Base-by-base conservation (phyloP, 176 grass and related monocot genomes). In the Carex cristatella region DNA sequence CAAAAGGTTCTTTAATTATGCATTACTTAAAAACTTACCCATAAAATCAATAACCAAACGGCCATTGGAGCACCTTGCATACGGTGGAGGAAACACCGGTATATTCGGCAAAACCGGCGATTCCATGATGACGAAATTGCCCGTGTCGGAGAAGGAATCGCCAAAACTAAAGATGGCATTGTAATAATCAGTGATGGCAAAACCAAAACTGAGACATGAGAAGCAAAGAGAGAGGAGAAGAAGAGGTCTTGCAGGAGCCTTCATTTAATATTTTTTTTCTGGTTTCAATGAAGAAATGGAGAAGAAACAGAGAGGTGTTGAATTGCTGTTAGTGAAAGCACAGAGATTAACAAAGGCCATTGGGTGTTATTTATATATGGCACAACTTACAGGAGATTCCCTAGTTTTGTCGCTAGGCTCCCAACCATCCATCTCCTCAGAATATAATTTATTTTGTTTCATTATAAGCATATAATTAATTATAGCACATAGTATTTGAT, bases 41-140 rank as follows among this genome's bases (percentile, higher is more conserved):
- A 92, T 9, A 81, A 95, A 95, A 77, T 95, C 90, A 53, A 92
- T 84, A 72, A 84, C 28, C 71, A 95, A 89, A 57, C 93, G 90
- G 65, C 93, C 93, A 27, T 94, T 79, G 73, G 79, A 92, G 85
- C 81, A 86, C 60, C 90, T 86, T 11, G 85, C 93, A 61, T 92
- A 92, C 1, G 93, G 93, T 1, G 86, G 76, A 0, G 85, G 83
- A 77, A 69, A 85, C 4, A 85, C 55, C 28, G 58, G 61, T 7
- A 87, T 62, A 13, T 86, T 49, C 0, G 86, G 86, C 80, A 12
- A 79, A 1, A 61, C 82, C 14, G 73, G 27, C 42, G 89, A 35
- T 57, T 42, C 9, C 82, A 92, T 3, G 46, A 91, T 82, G 53
- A 83, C 56, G 1, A 80, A 57, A 82, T 91, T 91, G 67, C 90